A percentile compares a stretch with the other conserved stretches of the same genome.
phyloP scores from a whole-genome alignment of 2,329 filamentous ascomycete genomes.

The Ophiostoma novo-ulmi region DNA sequence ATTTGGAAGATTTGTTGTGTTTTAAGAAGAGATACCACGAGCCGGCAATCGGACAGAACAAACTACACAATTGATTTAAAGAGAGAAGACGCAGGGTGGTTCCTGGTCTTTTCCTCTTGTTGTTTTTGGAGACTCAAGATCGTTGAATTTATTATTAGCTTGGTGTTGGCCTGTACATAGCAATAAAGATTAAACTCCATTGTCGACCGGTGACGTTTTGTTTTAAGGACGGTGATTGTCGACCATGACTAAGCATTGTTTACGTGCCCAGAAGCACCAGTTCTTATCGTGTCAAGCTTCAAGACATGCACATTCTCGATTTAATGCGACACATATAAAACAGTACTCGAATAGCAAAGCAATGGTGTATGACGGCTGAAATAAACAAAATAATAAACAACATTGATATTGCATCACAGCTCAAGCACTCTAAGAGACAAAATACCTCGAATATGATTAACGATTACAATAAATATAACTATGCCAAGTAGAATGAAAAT shows the following conservation, averaged over 20 bases:
- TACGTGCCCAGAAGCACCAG: too few species aligned
- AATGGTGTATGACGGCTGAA: too few species aligned
- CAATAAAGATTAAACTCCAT: conserved; percentile 2
- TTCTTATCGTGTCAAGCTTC: too few species aligned
- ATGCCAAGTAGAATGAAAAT: not conserved
- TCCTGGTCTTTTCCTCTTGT: not conserved
- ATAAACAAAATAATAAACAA: not conserved
- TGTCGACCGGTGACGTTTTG: too few species aligned
- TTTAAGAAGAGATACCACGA: conserved; percentile 16
- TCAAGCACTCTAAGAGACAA: too few species aligned
- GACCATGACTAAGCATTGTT: too few species aligned
- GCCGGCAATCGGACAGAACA: conserved; percentile 16
- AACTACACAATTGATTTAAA: conserved; percentile 13
- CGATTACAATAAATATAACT: not conserved
- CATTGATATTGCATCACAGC: too few species aligned
- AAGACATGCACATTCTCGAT: not conserved
- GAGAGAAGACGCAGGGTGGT: not conserved
- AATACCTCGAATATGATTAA: too few species aligned
- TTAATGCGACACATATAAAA: not conserved
- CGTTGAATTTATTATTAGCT: not conserved
- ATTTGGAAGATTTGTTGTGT: conserved; percentile 7
- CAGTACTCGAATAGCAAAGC: too few species aligned
- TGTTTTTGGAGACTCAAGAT: conserved; percentile 8
- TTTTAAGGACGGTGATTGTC: not conserved
- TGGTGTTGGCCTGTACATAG: conserved; percentile 9